Evolutionary conservation across 352 stramenopile species (phyloP).

Genomic region (Albugo laibachii): DNA sequence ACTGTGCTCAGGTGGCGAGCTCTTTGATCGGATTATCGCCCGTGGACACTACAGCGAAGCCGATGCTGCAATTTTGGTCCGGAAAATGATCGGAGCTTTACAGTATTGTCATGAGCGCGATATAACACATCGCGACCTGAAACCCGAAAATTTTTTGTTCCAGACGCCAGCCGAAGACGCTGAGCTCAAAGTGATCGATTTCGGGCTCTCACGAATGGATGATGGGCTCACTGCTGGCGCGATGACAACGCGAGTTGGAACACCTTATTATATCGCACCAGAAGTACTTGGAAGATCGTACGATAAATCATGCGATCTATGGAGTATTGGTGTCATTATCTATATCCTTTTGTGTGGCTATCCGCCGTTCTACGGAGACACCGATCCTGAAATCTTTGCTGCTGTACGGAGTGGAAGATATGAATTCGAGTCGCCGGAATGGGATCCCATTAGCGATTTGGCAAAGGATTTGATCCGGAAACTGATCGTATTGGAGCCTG

Average conservation of each 20-base stretch:
- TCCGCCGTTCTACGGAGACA: constrained; percentile 91
- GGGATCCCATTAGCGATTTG: constrained; percentile 56
- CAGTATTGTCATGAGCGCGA: constrained; percentile 95
- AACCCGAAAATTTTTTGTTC: constrained; percentile 95
- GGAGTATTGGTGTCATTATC: constrained; percentile 90
- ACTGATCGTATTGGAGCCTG: constrained; percentile 85
- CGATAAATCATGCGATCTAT: constrained; percentile 92
- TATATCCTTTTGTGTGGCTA: constrained; percentile 93
- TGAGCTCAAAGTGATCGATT: constrained; percentile 98
- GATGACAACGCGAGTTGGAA: constrained; percentile 94
- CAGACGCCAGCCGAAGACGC: constrained; percentile 75
- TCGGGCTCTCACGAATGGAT: constrained; percentile 88
- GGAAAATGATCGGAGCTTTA: constrained; percentile 92
- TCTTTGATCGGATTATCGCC: constrained; percentile 86
- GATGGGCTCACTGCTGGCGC: constrained; percentile 55
- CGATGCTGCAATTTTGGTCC: constrained; percentile 88
- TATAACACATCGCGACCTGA: constrained; percentile 96
- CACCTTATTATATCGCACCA: constrained; percentile 89
- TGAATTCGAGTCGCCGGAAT: constrained; percentile 75
- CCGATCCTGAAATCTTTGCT: constrained; percentile 80
- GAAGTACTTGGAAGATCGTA: constrained; percentile 89
- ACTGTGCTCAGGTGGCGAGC: constrained; percentile 93
- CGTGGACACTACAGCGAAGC: constrained; percentile 92
- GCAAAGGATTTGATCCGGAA: constrained; percentile 91
- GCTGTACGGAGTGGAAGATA: constrained; percentile 58